Base-by-base conservation (phyloP, 208 protist genomes). In the Trypanosomatidae sp. region DNA sequence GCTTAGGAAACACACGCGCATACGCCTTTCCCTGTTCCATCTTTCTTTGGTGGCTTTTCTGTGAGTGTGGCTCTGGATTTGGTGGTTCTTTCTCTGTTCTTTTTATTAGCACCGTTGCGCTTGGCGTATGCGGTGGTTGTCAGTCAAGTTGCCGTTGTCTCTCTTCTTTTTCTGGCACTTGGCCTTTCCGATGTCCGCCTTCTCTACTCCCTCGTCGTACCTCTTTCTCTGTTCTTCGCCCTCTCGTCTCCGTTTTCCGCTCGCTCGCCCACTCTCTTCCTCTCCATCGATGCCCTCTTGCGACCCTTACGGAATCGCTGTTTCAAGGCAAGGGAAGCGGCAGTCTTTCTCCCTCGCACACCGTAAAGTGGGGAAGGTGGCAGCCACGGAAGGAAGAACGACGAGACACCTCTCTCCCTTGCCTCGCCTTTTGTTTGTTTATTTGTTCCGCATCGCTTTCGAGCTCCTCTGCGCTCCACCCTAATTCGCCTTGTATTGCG, bases 291-390 rank as follows among this genome's bases (percentile, higher is more conserved):
- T 25, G 30, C 19, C 30, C 7, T 64, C 41, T 65, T 55, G 70
- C 41, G 50, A 22, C 49, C 41, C 28, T 43, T 22, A n/a, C 60
- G 60, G 60, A 19, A 65, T 65, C 60, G 60, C 39, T 44, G 60
- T 46, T 25, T 46, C 39, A 47, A 44, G 4, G 47, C 36, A 71
- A n/a, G 15, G 19, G 15, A n/a, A 9, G 19, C 36, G 8, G 36
- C 22, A 19, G 22, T n/a, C 33, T 44, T 19, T 65, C n/a, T 30
- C 22, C 22, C 30, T 46, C 15, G 8, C 17, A 13, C 30, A 65
- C 30, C 8, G 9, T 65, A 15, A 8, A 43, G n/a, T 25, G 60
- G 60, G 19, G 12, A 47, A 44, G 17, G 28, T 28, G 60, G 22
- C 39, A 39, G 22, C 39, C 7, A 47, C 60, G 17, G 33, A 22